A percentile compares a stretch with the other conserved stretches of the same genome.
Evolutionary conservation across 2,329 filamentous ascomycete species (phyloP).

Genomic region (Proliferodiscus dingleyae): DNA sequence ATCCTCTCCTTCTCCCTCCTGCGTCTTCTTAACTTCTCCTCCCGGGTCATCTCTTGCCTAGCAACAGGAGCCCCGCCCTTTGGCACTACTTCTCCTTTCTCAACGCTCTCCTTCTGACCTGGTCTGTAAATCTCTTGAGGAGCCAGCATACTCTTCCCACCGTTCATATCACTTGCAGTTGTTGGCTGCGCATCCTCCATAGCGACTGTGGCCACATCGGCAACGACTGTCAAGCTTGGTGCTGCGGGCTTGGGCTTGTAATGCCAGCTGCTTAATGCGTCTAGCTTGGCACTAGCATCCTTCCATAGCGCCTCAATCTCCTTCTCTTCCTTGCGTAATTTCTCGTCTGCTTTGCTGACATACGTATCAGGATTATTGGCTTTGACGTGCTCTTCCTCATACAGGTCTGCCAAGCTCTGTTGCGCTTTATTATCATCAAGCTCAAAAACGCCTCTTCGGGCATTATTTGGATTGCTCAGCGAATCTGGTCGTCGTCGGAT

Average conservation of each 20-base stretch:
- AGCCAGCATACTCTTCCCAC: slow-evolving; percentile 70
- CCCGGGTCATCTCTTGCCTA: slow-evolving; percentile 79
- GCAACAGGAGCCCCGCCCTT: slow-evolving; percentile 75
- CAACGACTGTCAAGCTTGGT: slow-evolving; percentile 77
- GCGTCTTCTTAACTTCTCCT: slow-evolving; percentile 73
- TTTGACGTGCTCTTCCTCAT: slow-evolving; percentile 87
- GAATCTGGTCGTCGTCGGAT: slow-evolving; percentile 74
- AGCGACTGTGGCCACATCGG: slow-evolving; percentile 82
- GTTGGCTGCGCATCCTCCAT: slow-evolving; percentile 96
- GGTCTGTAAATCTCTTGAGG: slow-evolving; percentile 91
- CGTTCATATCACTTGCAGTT: slow-evolving; percentile 67
- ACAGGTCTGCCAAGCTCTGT: slow-evolving; percentile 84
- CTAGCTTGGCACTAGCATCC: slow-evolving; percentile 72
- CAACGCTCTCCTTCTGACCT: slow-evolving; percentile 52
- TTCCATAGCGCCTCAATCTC: slow-evolving; percentile 83
- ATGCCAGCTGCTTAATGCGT: slow-evolving; percentile 88
- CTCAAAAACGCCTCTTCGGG: slow-evolving; percentile 63
- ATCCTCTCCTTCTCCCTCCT: slow-evolving; percentile 82
- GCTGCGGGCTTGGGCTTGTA: slow-evolving; percentile 86
- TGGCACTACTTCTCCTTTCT: slow-evolving; percentile 67
- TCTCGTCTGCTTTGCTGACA: slow-evolving; percentile 77
- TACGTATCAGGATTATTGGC: slow-evolving; percentile 72
- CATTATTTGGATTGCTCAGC: slow-evolving; percentile 53
- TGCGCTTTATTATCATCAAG: slow-evolving; percentile 84
- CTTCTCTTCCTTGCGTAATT: slow-evolving; percentile 72